Base-by-base conservation (phyloP, 148 eudicot species). In the Rhododendron mucronatum region DNA sequence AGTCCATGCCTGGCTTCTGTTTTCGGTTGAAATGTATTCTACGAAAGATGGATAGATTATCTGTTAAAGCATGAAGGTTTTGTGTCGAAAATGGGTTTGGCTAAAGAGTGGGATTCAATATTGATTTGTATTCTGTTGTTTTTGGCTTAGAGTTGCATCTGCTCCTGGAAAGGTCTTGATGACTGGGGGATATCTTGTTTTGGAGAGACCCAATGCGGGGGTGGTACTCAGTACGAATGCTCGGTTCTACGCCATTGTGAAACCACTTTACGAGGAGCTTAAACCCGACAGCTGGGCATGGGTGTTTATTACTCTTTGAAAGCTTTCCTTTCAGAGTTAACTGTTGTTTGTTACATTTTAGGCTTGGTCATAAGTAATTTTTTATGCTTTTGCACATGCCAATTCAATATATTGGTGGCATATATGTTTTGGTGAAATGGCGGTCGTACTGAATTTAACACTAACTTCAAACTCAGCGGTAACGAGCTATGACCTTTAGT, bases 151-250 rank as follows among this genome's bases (percentile, higher is more conserved):
- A 61, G 92, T 96, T 92, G 98, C 97, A 80, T 95, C 99, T 84
- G 97, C 95, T 86, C 94, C 94, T 85, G 95, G 95, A 28, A 93
- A 83, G 83, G 88, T 87, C 83, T 83, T 87, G 74, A 87, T 87
- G 65, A 85, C 84, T 21, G 79, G 87, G 74, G 84, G 99, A 50
- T 97, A 97, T 86, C 95, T 97, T 86, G 89, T 97, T 85, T 78
- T 97, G 89, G 98, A 97, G 93, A 94, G 98, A 89, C 98, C 98
- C 28, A 95, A 97, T 92, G 97, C 95, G 7, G 99, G 99, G 61
- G 89, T 95, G 89, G 99, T 95, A 65, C 92, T 97, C 80, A 95
- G 98, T 82, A 95, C 99, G 71, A 97, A 93, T 93, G 95, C 98
- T 63, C 94, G 98, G 44, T 97, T 97, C 84, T 94, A 94, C 83